Evolutionary conservation across 495 filamentous ascomycete species (phyloP).

Genomic region (Sporormia fimetaria): DNA sequence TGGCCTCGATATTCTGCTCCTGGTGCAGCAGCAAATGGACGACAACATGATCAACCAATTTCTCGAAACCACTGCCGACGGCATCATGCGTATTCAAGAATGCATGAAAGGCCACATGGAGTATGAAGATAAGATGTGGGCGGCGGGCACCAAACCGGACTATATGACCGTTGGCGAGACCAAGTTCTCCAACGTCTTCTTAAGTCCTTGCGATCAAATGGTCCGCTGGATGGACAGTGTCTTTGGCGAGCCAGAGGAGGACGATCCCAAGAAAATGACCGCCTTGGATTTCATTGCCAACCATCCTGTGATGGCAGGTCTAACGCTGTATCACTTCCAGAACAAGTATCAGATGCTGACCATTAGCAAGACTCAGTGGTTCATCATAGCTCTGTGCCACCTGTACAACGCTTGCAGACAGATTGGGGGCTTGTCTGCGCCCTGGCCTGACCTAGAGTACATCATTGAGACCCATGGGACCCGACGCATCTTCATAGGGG

Average conservation of each 20-base stretch:
- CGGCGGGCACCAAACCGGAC: slow-evolving; percentile 2
- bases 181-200: slow-evolving; percentile 8
- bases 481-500: slow-evolving; percentile 8
- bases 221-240: not conserved
- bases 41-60: not conserved
- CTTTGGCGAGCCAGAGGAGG: not conserved
- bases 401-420: slow-evolving; percentile 12
- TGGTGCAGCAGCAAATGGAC: not conserved
- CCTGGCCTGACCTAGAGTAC: slow-evolving; percentile 12
- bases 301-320: slow-evolving; percentile 3
- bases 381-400: slow-evolving; percentile 5
- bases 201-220: not conserved
- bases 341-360: not conserved
- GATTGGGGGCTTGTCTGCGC: slow-evolving; percentile 1
- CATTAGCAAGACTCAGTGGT: slow-evolving; percentile 3
- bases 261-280: no score
- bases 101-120: slow-evolving; percentile 3
- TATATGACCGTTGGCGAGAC: slow-evolving; percentile 6
- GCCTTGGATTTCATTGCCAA: not conserved
- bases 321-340: slow-evolving; percentile 2
- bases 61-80: not conserved
- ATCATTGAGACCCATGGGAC: slow-evolving; percentile 6
- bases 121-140: slow-evolving; percentile 7
- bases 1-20: slow-evolving; percentile 2
- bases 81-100: not conserved